These are phyloP conservation scores for Paecilomyces niveus DNA, from an alignment of 2,329 filamentous ascomycete species.

Conservation along the genomic window DNA sequence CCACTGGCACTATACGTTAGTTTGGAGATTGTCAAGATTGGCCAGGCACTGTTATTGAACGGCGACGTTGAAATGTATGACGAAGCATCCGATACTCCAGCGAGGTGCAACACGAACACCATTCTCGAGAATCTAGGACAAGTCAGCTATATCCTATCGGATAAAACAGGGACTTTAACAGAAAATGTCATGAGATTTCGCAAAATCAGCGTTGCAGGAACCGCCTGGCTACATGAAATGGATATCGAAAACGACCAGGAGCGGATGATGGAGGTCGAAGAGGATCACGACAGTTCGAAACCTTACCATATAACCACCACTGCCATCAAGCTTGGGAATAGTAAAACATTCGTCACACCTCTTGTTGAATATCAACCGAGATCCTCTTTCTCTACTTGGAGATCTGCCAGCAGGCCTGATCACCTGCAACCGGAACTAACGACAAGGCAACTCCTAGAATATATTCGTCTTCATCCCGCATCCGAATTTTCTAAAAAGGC, in stretches of 20 bases:
- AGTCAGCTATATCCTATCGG: slow-evolving; percentile 68
- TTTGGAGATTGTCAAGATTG: slow-evolving; percentile 79
- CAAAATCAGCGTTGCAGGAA: slow-evolving; percentile 69
- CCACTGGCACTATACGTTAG: slow-evolving; percentile 79
- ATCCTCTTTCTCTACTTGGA: neutral
- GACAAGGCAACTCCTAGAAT: slow-evolving; percentile 59
- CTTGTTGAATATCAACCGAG: neutral
- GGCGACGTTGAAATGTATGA: slow-evolving; percentile 77
- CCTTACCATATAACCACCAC: neutral
- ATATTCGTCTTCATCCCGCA: slow-evolving; percentile 56
- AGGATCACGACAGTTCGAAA: slow-evolving; percentile 41
- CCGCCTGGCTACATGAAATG: slow-evolving; percentile 66
- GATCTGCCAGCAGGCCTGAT: slow-evolving; percentile 39
- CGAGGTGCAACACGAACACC: slow-evolving; percentile 72
- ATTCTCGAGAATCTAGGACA: slow-evolving; percentile 78
- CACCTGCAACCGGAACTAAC: slow-evolving; percentile 60
- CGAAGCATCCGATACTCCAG: slow-evolving; percentile 62
- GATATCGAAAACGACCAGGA: slow-evolving; percentile 47
- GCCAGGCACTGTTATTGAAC: slow-evolving; percentile 63
- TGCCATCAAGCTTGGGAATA: slow-evolving; percentile 23
- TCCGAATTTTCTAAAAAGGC: slow-evolving; percentile 26
- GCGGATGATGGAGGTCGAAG: slow-evolving; percentile 10
- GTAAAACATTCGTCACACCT: slow-evolving; percentile 36
- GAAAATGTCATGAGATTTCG: slow-evolving; percentile 80
- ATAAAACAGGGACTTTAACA: slow-evolving; percentile 78